Evolutionary conservation across 2,329 filamentous ascomycete species (phyloP), one percentile per base, ranked within the genome.

Genomic region (Trichophaea hybrida): DNA sequence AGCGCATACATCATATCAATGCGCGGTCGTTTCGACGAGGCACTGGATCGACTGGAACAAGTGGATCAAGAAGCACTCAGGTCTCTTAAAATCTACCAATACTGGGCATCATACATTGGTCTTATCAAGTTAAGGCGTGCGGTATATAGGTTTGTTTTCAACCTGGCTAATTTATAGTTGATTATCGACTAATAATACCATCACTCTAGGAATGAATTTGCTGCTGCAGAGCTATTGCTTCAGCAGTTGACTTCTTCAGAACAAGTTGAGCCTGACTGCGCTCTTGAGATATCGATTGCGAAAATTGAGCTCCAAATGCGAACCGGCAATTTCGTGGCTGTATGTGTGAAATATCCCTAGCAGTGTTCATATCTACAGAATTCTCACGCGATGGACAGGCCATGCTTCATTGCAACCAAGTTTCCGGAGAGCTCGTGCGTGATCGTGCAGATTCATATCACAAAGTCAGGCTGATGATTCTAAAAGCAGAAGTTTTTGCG

Each of bases 71-170:
- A 84, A 60, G 74, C 78, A 3, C 75, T 86, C 43, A 82, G 85
- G 2, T 84, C 86, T 0, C 79, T 90, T 70, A 94, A 89, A 71
- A 78, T 85, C 15, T 83, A 84, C 64, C 87, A 94, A 66, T 84
- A 85, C 69, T 81, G 85, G 75, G 74, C 79, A 64, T 81, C 81
- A 58, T 85, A 83, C 69, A 77, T 80, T 12, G 83, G 80, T 4
- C 76, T 88, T 48, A 75, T 88, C 60, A 82, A 81, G 67, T 72
- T 88, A 7, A 80, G 78, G 65, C 75, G 78, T 60, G 81, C 84
- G 63, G 73, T 88, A 5, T 77, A 81, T 59, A 71, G 72, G 75
- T 76, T 59, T 46, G 17, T 6, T n/a, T n/a, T 44, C 53, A 57
- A 31, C 37, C 69, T 52, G 62, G 52, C 57, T 60, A 43, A 59